Evolutionary conservation across 208 protist species (phyloP), one percentile per base, ranked within the genome.

Genomic region (Porcisia hertigi): DNA sequence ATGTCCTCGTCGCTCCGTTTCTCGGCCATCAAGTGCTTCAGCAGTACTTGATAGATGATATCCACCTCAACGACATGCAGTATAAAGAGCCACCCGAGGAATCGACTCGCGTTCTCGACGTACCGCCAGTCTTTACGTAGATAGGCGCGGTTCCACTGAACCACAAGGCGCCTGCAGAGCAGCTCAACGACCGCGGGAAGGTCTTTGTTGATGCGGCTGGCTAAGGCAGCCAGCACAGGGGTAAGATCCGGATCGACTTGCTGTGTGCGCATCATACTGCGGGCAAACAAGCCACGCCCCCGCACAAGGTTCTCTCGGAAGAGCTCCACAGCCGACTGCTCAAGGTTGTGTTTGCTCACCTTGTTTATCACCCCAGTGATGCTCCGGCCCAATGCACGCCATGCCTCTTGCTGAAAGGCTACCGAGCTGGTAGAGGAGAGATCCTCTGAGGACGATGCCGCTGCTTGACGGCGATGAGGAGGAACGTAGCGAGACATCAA

Each of bases 341-440:
- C 82, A 8, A 99, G 84, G 67, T 99, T 99, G n/a, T 89, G 74
- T 3, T 82, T 80, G 84, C 95, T 99, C 30, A 99, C 94, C 72
- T 98, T 98, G 88, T 99, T 99, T 1, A 99, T 85, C 5, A 99
- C 86, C 52, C 98, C 97, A 55, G 99, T 99, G 70, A 99, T 98
- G 59, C 87, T 96, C 75, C 99, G 99, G 57, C 92, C 93, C 0
- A 99, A 89, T 3, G 98, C 98, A 66, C 99, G 97, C 98, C 98
- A 99, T n/a, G 88, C 87, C 71, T 94, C 88, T 49, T 93, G 92
- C 82, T 99, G 98, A 69, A 85, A 88, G 2, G 83, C 80, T 7
- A 76, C 73, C 0, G 84, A 88, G 69, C n/a, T 75, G 14, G 73
- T 77, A 62, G 83, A 72, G 39, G 25, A 54, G 2, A 77, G 12